Base-by-base conservation (phyloP, 805 yeast species). In the Sugiyamaella valdiviana region DNA sequence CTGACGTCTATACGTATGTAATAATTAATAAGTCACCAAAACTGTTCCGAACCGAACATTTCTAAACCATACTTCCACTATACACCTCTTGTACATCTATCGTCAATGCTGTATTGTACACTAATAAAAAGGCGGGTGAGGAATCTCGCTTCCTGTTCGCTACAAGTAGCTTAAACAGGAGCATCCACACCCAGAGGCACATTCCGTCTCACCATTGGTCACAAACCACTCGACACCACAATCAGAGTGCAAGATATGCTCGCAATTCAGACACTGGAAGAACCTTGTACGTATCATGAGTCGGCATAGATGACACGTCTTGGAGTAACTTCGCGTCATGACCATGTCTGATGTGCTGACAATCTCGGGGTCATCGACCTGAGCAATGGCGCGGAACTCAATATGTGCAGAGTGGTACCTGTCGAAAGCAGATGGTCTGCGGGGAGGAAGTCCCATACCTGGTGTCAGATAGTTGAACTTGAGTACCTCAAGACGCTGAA, bases 131-230 rank as follows among this genome's bases (percentile, higher is more conserved):
- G n/a, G n/a, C n/a, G n/a, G n/a, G n/a, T n/a, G n/a, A n/a, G n/a
- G n/a, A n/a, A n/a, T n/a, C n/a, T n/a, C n/a, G n/a, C n/a, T n/a
- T n/a, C n/a, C n/a, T n/a, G n/a, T n/a, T n/a, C n/a, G n/a, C n/a
- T 36, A 44, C 21, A 47, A 44, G 48, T 62, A 55, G 7, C 67
- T 70, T 9, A 78, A 62, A 65, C 96, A 87, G 4, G 60, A 53
- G 58, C 96, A 88, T 0, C 95, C 95, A 70, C 96, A 88, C 0
- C 95, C 96, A 41, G 85, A 76, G 0, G 95, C 82, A 64, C 96
- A 87, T 57, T 83, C 85, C 0, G 70, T 67, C 6, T 63, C 68
- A 1, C 62, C 57, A 6, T 66, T 65, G 84, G 61, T 55, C 14
- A 65, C 63, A 87, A 95, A 88, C 96, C 98, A 90, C 44, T 74